Evolutionary conservation across 2,329 filamentous ascomycete species (phyloP).

Genomic region (Emmonsia crescens): DNA sequence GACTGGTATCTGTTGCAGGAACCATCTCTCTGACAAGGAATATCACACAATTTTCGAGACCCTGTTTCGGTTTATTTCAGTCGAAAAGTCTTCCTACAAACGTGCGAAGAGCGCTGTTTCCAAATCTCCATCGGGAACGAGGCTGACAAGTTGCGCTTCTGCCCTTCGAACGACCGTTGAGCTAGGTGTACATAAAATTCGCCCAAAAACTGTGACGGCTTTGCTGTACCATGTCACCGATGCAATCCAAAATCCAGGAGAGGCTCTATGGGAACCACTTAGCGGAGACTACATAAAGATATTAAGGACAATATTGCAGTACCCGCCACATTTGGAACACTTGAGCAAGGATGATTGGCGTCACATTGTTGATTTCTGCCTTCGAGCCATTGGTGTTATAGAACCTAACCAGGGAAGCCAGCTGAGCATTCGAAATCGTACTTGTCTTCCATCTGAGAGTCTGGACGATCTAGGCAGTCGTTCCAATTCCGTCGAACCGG

Average conservation of each 20-base stretch:
- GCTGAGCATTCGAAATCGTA: slow-evolving; percentile 21
- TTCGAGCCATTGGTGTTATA: slow-evolving; percentile 41
- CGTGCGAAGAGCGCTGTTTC: slow-evolving; percentile 44
- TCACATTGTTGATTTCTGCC: slow-evolving; percentile 57
- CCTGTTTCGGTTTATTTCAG: slow-evolving; percentile 60
- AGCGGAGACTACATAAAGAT: slow-evolving; percentile 68
- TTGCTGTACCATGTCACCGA: slow-evolving; percentile 75
- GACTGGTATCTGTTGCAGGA: slow-evolving; percentile 16
- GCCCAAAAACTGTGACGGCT: slow-evolving; percentile 64
- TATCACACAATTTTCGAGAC: slow-evolving; percentile 73
- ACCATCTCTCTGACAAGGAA: slow-evolving; percentile 57
- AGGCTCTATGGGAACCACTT: slow-evolving; percentile 57
- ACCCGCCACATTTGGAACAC: slow-evolving; percentile 70
- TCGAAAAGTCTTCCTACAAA: slow-evolving; percentile 57
- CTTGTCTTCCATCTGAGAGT: slow-evolving; percentile 20
- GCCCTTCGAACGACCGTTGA: slow-evolving; percentile 63
- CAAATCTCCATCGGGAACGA: slow-evolving; percentile 40
- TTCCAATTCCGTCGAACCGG: slow-evolving; percentile 23
- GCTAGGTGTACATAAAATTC: slow-evolving; percentile 56
- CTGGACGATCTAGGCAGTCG: slow-evolving; percentile 18
- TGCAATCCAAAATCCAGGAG: slow-evolving; percentile 52
- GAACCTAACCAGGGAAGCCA: slow-evolving; percentile 21
- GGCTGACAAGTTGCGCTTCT: slow-evolving; percentile 58
- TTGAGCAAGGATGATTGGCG: slow-evolving; percentile 60
- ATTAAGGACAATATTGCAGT: slow-evolving; percentile 57